phyloP scores from a whole-genome alignment of 2,329 filamentous ascomycete species.

The Penicillium freii region DNA sequence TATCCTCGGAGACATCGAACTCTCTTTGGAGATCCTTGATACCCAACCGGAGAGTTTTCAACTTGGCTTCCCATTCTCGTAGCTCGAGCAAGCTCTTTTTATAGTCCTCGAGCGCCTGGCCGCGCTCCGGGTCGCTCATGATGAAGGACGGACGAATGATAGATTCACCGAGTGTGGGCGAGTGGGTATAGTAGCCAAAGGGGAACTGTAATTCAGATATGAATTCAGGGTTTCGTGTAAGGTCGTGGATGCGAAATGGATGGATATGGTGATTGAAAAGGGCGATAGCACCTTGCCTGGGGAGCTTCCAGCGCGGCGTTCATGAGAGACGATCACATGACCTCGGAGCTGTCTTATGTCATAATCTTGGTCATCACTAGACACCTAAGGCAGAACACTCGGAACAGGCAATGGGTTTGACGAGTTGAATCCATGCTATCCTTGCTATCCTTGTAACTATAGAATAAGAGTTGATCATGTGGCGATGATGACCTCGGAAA shows the following conservation, averaged over 20 bases:
- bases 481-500: background rate
- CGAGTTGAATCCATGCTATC: too few relatives aligned
- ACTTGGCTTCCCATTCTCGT: constrained; percentile 97
- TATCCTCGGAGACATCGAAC: constrained; percentile 95
- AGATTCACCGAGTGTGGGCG: constrained; percentile 3
- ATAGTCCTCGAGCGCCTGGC: constrained; percentile 73
- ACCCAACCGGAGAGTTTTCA: constrained; percentile 88
- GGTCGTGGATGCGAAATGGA: constrained; percentile 5
- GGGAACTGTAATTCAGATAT: background rate
- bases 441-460: background rate
- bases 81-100: constrained; percentile 85
- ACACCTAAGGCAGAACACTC: constrained; percentile 2
- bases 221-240: background rate
- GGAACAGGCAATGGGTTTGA: too few relatives aligned
- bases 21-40: constrained; percentile 95
- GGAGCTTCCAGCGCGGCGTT: constrained; percentile 29
- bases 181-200: background rate
- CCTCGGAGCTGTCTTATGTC: constrained; percentile 15
- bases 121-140: constrained; percentile 54
- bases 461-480: background rate
- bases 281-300: constrained; percentile 21
- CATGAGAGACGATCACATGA: constrained; percentile 25
- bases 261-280: constrained; percentile 19
- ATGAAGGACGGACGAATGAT: constrained; percentile 17
- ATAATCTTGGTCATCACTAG: constrained; percentile 10